Evolutionary conservation across 2,329 filamentous ascomycete genomes (phyloP).

Genomic region (Venturia carpophila): DNA sequence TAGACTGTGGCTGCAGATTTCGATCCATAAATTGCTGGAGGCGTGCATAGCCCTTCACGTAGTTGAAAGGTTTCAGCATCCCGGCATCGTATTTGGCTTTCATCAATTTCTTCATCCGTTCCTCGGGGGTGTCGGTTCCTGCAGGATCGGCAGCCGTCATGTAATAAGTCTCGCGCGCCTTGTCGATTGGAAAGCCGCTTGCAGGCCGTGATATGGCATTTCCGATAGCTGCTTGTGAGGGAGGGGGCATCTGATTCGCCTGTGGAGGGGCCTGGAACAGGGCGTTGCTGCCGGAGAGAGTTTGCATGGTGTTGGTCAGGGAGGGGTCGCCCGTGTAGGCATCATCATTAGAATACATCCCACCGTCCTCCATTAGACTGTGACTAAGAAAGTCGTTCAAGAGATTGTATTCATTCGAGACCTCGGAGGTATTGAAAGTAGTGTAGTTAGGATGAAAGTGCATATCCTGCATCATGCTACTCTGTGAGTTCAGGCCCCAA

Average conservation of each 20-base stretch:
- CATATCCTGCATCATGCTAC: slow-evolving; percentile 75
- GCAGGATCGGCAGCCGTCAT: slow-evolving; percentile 93
- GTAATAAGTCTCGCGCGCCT: slow-evolving; percentile 79
- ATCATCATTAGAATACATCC: slow-evolving; percentile 36
- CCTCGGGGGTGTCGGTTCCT: slow-evolving; percentile 77
- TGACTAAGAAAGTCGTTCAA: slow-evolving; percentile 94
- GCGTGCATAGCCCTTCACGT: slow-evolving; percentile 89
- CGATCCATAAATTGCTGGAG: slow-evolving; percentile 87
- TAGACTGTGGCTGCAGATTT: slow-evolving; percentile 72
- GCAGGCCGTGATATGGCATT: slow-evolving; percentile 54
- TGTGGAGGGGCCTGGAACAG: slow-evolving; percentile 22
- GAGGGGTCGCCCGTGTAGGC: slow-evolving; percentile 52
- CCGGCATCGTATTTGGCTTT: slow-evolving; percentile 95
- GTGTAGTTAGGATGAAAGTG: slow-evolving; percentile 81
- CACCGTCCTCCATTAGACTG: slow-evolving; percentile 68
- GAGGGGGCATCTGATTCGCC: slow-evolving; percentile 29
- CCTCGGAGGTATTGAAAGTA: slow-evolving; percentile 90
- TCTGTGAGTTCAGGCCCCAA: slow-evolving; percentile 61
- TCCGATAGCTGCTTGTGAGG: slow-evolving; percentile 38
- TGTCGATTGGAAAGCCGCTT: slow-evolving; percentile 58
- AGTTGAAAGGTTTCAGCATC: slow-evolving; percentile 93
- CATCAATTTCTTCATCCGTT: slow-evolving; percentile 89
- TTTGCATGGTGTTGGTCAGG: slow-evolving; percentile 37
- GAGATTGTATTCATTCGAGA: slow-evolving; percentile 92
- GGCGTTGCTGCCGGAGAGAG: slow-evolving; percentile 33